Base-by-base conservation (phyloP, 139 green algal genomes). In the Asterochloris erici region DNA sequence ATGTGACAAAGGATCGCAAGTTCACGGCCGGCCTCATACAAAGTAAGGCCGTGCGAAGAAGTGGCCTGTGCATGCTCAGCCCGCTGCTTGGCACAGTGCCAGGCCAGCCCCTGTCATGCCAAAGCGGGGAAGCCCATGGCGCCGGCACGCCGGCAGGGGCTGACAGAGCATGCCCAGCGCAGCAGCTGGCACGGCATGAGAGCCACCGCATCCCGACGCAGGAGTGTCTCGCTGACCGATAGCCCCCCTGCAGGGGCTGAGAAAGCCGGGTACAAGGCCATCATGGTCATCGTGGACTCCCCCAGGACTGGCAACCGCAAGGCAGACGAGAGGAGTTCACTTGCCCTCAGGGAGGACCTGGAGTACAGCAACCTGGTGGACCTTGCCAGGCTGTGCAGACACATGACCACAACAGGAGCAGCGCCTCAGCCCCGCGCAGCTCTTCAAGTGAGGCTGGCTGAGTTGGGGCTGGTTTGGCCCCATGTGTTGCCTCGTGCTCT, bases 201-300 rank as follows among this genome's bases (percentile, higher is more conserved):
- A 54, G 38, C 38, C 38, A 2, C 2, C 6, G 38, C 38, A 54
- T 54, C 9, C 70, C 28, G 21, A 76, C 15, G 12, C 15, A 76
- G 29, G 11, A 14, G 24, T 17, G 24, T 76, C 14, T 76, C 12
- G 21, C 70, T 76, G 14, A n/a, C 21, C 16, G 64, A 70, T 70
- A 10, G 19, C 21, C 1, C 19, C 4, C 17, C 38, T 79, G 82
- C 78, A 86, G 79, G 89, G 77, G 95, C 93, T 11, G 88, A 95
- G 82, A 77, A 54, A 11, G 79, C 88, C 14, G 93, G 95, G 0
- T 98, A 93, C 87, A 89, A 83, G 14, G 93, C 91, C 16, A 77
- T 98, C 19, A 87, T 97, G n/a, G 85, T 98, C 14, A 98, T 95
- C 2, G 95, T 98, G 66, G 95, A 98, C 74, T 94, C 92, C 21